These are phyloP conservation scores for Hyphopichia fennica DNA, from an alignment of 1,139 yeast species.

Conservation along the genomic window DNA sequence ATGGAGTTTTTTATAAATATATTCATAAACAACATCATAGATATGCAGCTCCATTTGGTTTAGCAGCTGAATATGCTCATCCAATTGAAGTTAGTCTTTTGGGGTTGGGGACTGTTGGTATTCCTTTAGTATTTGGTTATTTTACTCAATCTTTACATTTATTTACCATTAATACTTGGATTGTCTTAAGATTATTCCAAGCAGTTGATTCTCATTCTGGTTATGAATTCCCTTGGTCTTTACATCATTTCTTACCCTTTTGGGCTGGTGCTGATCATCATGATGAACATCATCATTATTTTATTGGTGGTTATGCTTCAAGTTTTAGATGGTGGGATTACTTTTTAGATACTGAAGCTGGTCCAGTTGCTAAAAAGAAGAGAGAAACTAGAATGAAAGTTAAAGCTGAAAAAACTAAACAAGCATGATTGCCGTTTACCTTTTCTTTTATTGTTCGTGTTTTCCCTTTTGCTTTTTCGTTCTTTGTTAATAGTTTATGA, in stretches of 20 bases:
- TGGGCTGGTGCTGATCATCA: conserved; percentile 56
- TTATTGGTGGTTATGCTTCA: conserved; percentile 46
- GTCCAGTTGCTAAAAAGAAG: conserved; percentile 40
- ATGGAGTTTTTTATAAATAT: conserved; percentile 47
- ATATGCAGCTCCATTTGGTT: conserved; percentile 51
- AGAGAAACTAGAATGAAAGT: conserved; percentile 36
- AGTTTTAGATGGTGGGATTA: conserved; percentile 52
- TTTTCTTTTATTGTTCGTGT: neutral
- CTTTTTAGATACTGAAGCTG: conserved; percentile 44
- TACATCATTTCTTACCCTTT: conserved; percentile 44
- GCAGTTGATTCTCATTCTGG: conserved; percentile 52
- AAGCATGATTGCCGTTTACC: neutral
- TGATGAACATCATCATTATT: conserved; percentile 49
- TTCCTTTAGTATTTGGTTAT: conserved; percentile 43
- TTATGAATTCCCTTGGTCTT: conserved; percentile 51
- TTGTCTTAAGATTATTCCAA: conserved; percentile 44
- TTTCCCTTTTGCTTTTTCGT: neutral
- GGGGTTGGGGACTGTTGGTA: conserved; percentile 50
- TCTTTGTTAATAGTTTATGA: too few species aligned
- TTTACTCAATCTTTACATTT: conserved; percentile 40
- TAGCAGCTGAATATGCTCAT: conserved; percentile 51
- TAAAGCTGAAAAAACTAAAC: conserved; percentile 26
- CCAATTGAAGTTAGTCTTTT: conserved; percentile 47
- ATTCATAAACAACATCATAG: conserved; percentile 52
- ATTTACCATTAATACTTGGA: conserved; percentile 46